Percentiles rank a stretch among this genome's conserved stretches.
Conservation (phyloP, 306 rosid species). For the Prunus armeniaca region DNA sequence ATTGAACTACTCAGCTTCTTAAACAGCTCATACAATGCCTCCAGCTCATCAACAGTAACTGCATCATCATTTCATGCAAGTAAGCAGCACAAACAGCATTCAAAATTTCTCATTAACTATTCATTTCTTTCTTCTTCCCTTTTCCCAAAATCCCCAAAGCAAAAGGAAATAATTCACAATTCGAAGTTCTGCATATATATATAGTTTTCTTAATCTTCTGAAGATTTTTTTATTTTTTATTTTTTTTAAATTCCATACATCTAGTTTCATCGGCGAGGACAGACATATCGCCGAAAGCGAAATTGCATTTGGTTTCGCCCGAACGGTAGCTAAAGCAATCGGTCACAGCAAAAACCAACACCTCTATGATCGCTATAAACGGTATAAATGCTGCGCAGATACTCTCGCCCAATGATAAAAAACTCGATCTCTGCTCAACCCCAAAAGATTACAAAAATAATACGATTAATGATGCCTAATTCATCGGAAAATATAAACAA, state of each 20-base stretch:
- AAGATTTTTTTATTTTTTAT: background rate
- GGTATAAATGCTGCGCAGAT: conserved; percentile 53
- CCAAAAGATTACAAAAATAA: background rate
- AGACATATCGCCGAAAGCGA: conserved; percentile 18
- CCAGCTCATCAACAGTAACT: conserved; percentile 71
- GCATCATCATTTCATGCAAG: conserved; percentile 21
- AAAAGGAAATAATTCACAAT: background rate
- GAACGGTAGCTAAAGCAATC: conserved; percentile 42
- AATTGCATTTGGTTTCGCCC: conserved; percentile 12
- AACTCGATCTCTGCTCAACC: conserved; percentile 40
- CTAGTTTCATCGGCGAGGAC: conserved; percentile 55
- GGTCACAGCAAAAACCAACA: conserved; percentile 34
- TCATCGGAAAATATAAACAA: background rate
- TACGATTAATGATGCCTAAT: background rate
- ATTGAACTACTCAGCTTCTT: conserved; percentile 72
- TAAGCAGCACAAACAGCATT: background rate
- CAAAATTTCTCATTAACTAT: background rate
- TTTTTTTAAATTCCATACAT: conserved; percentile 32
- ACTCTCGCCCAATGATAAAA: conserved; percentile 39
- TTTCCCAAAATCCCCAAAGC: background rate
- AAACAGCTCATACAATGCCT: conserved; percentile 70
- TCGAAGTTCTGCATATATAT: background rate
- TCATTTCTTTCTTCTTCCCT: background rate
- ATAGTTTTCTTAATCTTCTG: no score
- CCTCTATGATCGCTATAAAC: conserved; percentile 37